Evolutionary conservation across 768 basidiomycete species (phyloP).

Genomic region (Psilocybe sp.): DNA sequence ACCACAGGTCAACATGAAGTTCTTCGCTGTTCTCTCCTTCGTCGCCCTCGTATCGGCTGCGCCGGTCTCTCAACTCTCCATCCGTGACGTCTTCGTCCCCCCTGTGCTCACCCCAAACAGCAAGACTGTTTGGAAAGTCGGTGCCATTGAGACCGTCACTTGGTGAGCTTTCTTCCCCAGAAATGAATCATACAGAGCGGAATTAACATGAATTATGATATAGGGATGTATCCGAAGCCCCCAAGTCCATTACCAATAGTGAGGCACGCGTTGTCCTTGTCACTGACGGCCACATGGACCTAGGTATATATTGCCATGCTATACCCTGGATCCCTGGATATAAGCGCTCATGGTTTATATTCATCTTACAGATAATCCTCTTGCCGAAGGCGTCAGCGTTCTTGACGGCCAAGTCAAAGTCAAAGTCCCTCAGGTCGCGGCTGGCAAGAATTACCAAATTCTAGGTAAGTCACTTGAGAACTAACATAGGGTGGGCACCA

Average conservation of each 20-base stretch:
- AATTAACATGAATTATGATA: not conserved
- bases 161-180: slow-evolving; percentile 19
- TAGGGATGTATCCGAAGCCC: slow-evolving; percentile 39
- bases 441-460: slow-evolving; percentile 39
- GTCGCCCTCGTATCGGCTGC: slow-evolving; percentile 22
- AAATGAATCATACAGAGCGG: slow-evolving; percentile 16
- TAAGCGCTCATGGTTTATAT: not conserved
- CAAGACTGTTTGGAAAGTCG: slow-evolving; percentile 27
- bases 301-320: slow-evolving; percentile 23
- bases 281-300: slow-evolving; percentile 25
- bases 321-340: not conserved
- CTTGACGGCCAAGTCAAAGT: slow-evolving; percentile 31
- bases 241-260: slow-evolving; percentile 40
- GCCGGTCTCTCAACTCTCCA: slow-evolving; percentile 17
- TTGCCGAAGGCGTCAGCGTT: slow-evolving; percentile 38
- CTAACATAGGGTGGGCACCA: not conserved
- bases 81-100: slow-evolving; percentile 31
- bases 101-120: slow-evolving; percentile 24
- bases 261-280: slow-evolving; percentile 36
- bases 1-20: slow-evolving; percentile 14
- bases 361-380: slow-evolving; percentile 25
- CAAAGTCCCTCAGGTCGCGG: slow-evolving; percentile 34
- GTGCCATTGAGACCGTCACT: slow-evolving; percentile 25
- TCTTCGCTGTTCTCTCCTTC: slow-evolving; percentile 21
- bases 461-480: slow-evolving; percentile 7